A percentile compares a stretch with the other conserved stretches of the same genome.
Evolutionary conservation across 176 grass and related monocot species (phyloP).

Genomic region (Musa beccarii): DNA sequence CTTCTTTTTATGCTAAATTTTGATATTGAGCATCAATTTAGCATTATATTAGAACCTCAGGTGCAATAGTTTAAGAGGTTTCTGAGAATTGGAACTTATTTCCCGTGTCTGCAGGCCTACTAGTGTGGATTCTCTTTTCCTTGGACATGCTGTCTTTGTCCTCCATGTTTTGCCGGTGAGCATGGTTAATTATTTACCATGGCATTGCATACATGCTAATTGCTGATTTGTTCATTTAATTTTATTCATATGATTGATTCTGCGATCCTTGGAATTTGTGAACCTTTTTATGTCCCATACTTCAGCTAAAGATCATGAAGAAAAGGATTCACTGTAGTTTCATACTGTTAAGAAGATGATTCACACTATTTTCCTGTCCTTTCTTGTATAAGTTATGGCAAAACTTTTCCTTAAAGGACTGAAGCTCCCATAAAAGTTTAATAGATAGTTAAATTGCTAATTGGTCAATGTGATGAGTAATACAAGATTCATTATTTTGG

Average conservation of each 20-base stretch:
- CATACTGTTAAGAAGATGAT: background rate
- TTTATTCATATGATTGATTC: background rate
- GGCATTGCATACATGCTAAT: constrained; percentile 7
- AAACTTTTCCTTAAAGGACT: background rate
- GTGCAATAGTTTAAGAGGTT: constrained; percentile 5
- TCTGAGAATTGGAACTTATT: constrained; percentile 14
- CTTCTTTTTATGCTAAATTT: constrained; percentile 10
- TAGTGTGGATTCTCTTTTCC: constrained; percentile 93
- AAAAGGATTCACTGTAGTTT: background rate
- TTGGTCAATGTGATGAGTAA: too few relatives aligned
- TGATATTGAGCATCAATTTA: constrained; percentile 1
- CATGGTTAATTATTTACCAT: background rate
- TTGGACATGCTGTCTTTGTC: constrained; percentile 86
- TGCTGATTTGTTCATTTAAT: constrained; percentile 13
- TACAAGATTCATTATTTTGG: too few relatives aligned
- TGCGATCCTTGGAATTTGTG: background rate
- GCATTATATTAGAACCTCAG: constrained; percentile 4
- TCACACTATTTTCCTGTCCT: background rate
- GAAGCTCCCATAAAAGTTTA: too few relatives aligned
- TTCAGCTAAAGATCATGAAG: background rate
- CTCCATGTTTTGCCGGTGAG: constrained; percentile 70
- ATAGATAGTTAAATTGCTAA: too few relatives aligned
- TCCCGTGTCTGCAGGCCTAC: constrained; percentile 45
- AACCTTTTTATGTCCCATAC: background rate
- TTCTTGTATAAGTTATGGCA: background rate